phyloP scores from a whole-genome alignment of 306 rosid species.

The Hylodesmum podocarpum region DNA sequence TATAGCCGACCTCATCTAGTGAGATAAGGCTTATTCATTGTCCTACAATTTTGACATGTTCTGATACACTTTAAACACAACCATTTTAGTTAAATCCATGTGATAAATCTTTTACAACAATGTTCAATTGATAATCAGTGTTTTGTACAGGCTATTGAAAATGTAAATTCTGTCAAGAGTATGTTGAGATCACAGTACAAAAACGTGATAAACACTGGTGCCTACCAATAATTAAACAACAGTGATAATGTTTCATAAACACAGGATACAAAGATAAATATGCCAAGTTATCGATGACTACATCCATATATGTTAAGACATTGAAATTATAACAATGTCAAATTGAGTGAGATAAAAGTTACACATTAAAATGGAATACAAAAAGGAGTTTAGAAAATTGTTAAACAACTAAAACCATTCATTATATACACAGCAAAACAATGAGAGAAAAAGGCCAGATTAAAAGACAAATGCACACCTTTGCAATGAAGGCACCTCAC shows the following conservation, averaged over 20 bases:
- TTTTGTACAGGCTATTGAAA: background rate
- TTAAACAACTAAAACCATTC: constrained; percentile 22
- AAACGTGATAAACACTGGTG: constrained; percentile 5
- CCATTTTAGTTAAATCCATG: background rate
- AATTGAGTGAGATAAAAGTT: constrained; percentile 12
- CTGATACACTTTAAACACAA: too few species aligned
- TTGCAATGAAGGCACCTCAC: constrained; percentile 76
- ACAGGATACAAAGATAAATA: background rate
- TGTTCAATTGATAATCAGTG: constrained; percentile 3
- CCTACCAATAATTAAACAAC: constrained; percentile 1
- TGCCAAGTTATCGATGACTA: background rate
- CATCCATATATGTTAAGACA: constrained; percentile 10
- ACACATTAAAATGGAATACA: background rate
- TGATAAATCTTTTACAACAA: background rate
- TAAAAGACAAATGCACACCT: constrained; percentile 49
- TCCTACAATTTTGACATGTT: too few species aligned
- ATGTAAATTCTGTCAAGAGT: background rate
- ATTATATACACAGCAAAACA: constrained; percentile 1
- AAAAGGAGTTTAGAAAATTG: background rate
- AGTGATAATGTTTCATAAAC: background rate
- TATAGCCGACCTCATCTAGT: too few species aligned
- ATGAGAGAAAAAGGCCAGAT: background rate
- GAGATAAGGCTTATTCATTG: too few species aligned
- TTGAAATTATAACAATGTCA: background rate
- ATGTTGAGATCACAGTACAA: background rate